phyloP scores from a whole-genome alignment of 2,329 filamentous ascomycete genomes.

The Aciculosporium take region DNA sequence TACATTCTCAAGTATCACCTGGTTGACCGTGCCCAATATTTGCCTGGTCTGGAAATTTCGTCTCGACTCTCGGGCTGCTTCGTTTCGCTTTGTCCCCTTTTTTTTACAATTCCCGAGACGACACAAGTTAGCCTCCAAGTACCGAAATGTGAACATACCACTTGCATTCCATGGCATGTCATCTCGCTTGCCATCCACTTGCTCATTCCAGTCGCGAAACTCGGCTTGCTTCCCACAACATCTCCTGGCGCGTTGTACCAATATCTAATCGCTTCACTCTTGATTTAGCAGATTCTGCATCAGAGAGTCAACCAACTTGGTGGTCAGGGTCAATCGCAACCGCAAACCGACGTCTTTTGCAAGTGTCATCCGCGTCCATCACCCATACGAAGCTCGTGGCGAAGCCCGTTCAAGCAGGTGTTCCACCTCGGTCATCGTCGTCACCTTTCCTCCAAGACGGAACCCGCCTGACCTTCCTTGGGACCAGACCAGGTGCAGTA shows the following conservation, averaged over 20 bases:
- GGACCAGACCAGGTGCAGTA: background rate
- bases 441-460: background rate
- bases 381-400: background rate
- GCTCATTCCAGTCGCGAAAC: conserved; percentile 13
- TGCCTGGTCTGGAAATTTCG: background rate
- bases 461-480: background rate
- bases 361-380: background rate
- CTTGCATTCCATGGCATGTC: conserved; percentile 8
- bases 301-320: background rate
- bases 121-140: background rate
- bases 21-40: background rate
- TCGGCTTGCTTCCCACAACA: conserved; percentile 10
- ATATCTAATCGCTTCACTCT: conserved; percentile 6
- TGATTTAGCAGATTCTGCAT: conserved; percentile 2
- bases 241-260: conserved; percentile 4
- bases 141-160: background rate
- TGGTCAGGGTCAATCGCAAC: background rate
- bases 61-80: background rate
- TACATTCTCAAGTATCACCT: background rate
- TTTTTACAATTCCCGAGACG: background rate
- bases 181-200: conserved; percentile 5
- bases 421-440: background rate
- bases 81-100: background rate
- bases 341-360: background rate
- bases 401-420: background rate